Evolutionary conservation across 2,329 filamentous ascomycete species (phyloP).

Genomic region (Aspergillus pseudonomiae): DNA sequence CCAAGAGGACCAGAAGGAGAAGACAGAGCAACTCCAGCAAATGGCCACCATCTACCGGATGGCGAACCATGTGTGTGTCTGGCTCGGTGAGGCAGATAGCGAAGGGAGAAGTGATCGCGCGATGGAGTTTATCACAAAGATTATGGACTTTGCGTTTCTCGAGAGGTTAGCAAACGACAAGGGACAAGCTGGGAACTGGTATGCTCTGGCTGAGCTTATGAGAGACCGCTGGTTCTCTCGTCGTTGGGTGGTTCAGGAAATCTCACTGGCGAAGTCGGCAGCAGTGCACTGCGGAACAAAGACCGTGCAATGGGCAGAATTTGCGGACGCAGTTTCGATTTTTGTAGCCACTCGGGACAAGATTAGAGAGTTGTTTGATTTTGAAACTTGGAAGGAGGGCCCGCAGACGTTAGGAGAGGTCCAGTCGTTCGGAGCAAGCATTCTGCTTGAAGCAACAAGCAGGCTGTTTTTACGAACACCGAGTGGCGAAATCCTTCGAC

Average conservation of each 20-base stretch:
- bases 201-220: background rate
- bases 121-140: background rate
- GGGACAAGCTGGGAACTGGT: background rate
- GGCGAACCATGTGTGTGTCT: background rate
- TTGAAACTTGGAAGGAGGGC: background rate
- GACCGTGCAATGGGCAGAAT: background rate
- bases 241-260: background rate
- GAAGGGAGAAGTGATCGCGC: background rate
- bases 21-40: background rate
- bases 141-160: background rate
- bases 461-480: background rate
- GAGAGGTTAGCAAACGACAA: background rate
- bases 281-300: background rate
- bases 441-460: background rate
- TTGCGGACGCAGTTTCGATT: background rate
- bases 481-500: background rate
- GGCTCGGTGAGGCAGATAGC: background rate
- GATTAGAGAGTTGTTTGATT: background rate
- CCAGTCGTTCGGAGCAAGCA: background rate
- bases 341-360: background rate
- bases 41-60: background rate
- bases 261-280: background rate
- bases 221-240: background rate
- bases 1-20: background rate
- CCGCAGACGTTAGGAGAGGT: background rate